Conservation (phyloP, 495 filamentous ascomycete genomes). For the Bacidia gigantensis region DNA sequence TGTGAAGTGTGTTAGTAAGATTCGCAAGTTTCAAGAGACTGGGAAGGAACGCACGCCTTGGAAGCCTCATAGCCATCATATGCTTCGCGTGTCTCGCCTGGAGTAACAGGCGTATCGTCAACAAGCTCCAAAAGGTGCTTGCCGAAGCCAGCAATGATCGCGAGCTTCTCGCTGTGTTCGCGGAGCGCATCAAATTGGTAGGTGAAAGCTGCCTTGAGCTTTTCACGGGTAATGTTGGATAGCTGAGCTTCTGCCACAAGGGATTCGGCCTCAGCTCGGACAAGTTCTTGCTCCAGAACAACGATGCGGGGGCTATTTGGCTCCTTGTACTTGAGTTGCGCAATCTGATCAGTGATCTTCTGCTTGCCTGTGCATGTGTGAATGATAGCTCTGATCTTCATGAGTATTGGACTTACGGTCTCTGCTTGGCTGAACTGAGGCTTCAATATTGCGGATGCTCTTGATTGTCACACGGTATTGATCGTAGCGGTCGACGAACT, state of each 20-base stretch:
- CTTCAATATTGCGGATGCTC: conserved; percentile 97
- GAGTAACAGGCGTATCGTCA: conserved; percentile 92
- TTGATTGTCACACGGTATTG: conserved; percentile 99
- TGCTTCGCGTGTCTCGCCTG: conserved; percentile 86
- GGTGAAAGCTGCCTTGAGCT: conserved; percentile 94
- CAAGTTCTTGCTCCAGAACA: conserved; percentile 94
- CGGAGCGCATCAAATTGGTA: conserved; percentile 97
- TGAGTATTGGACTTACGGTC: conserved; percentile 56
- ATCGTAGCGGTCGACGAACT: conserved; percentile 96
- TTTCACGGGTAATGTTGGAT: conserved; percentile 98
- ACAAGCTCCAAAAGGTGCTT: conserved; percentile 93
- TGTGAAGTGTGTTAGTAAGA: conserved; percentile 10
- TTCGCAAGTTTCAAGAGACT: not conserved
- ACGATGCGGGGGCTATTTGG: conserved; percentile 95
- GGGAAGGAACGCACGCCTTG: conserved; percentile 49
- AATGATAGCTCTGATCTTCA: no score
- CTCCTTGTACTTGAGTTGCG: conserved; percentile 98
- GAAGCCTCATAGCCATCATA: conserved; percentile 98
- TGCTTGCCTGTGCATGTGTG: conserved; percentile 88
- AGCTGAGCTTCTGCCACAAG: conserved; percentile 95
- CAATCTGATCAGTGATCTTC: conserved; percentile 98
- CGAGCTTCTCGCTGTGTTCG: conserved; percentile 96
- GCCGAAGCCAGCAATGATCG: conserved; percentile 92
- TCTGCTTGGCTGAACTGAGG: conserved; percentile 92
- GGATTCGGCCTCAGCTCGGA: conserved; percentile 95